These are phyloP conservation scores for Tulasnella sp. DNA, from an alignment of 768 basidiomycete genomes.

Conservation along the genomic window DNA sequence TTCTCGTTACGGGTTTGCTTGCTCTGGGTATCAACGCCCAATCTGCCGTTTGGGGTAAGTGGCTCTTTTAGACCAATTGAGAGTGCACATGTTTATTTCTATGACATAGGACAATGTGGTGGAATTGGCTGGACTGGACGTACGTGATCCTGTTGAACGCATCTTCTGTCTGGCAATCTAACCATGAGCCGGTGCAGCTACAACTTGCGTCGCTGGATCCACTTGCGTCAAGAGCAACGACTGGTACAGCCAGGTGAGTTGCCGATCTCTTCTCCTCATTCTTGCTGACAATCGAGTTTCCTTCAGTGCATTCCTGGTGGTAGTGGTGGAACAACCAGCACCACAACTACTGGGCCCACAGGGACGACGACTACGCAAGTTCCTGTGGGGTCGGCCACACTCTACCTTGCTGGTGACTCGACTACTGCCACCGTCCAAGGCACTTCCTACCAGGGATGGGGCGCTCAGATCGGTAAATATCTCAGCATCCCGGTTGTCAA, in stretches of 20 bases:
- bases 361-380: background rate
- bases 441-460: slow-evolving; percentile 8
- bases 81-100: background rate
- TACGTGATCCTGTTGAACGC: background rate
- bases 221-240: slow-evolving; percentile 17
- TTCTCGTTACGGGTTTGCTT: background rate
- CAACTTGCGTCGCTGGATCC: slow-evolving; percentile 16
- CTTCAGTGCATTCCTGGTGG: background rate
- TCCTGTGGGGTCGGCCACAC: background rate
- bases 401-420: slow-evolving; percentile 3
- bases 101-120: background rate
- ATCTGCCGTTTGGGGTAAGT: background rate
- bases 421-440: background rate
- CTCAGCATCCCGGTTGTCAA: slow-evolving; percentile 22
- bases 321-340: background rate
- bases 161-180: background rate
- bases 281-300: background rate
- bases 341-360: background rate
- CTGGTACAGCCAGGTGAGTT: slow-evolving; percentile 21
- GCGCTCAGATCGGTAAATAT: slow-evolving; percentile 14
- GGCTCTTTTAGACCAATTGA: background rate
- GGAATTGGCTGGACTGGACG: background rate
- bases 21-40: background rate
- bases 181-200: background rate
- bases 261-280: background rate